Base-by-base conservation (phyloP, 768 basidiomycete genomes). In the Hypholoma sublateritium region DNA sequence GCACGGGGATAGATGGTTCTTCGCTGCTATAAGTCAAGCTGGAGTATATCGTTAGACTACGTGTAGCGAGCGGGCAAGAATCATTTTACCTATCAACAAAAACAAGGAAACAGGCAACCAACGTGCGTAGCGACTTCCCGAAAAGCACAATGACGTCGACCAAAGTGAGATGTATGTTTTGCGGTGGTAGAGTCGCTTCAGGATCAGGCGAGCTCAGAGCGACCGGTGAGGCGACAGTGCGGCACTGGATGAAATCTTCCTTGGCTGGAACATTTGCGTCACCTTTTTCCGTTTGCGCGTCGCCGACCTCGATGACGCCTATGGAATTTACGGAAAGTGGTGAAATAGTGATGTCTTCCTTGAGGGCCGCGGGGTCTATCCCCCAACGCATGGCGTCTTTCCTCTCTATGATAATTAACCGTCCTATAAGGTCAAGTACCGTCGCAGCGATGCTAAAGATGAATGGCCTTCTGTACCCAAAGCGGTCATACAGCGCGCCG, bases 391-490 rank as follows among this genome's bases (percentile, higher is more conserved):
- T 53, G 3, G 84, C 81, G 32, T 77, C 77, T 49, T 79, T 77
- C 28, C 77, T 77, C 65, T 88, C 85, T 22, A 87, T 80, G 43
- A 86, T 67, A 44, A 85, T 65, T n/a, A 84, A 60, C 28, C 85
- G 77, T 36, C 79, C 80, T 24, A 81, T 28, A 25, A 87, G 75
- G 59, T 88, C 86, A 3, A 83, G 45, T 13, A 74, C 32, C 0
- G 82, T 73, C 39, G 76, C 72, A 11, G 72, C 66, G 34, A 84
- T 74, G 1, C 79, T 74, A 45, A 83, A 81, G 22, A 87, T 70
- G 53, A 87, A 84, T 1, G 86, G 86, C 4, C 76, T 85, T 16
- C 81, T 80, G 64, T 78, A 87, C 5, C 86, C 86, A 63, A 81
- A 85, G 12, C 72, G 76, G n/a, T 65, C 60, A 62, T 80, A 87